Evolutionary conservation across 2,329 filamentous ascomycete genomes (phyloP), one percentile per base, ranked within the genome.

Genomic region (Venturia carpophila): DNA sequence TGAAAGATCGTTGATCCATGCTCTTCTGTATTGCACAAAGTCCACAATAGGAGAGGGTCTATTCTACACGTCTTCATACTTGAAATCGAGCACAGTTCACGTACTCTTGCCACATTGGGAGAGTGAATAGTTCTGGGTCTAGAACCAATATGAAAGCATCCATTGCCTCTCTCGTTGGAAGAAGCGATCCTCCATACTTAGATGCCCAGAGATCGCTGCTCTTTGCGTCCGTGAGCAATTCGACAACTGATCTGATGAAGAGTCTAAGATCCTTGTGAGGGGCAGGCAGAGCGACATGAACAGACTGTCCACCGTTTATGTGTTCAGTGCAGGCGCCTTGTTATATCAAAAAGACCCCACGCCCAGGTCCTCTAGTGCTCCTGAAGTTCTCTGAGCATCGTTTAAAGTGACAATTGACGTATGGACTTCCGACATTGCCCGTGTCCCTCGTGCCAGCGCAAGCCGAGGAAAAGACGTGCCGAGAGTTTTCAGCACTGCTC

Each of bases 391-490:
- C 30, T 34, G 30, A 6, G 30, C 30, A 47, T 47, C 21, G 17
- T 47, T 47, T 17, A 24, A 15, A 58, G 15, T 19, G 52, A 58
- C 52, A 58, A 37, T 17, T 5, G 17, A 34, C n/a, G 17, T n/a
- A 19, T n/a, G n/a, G 52, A 1, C 27, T n/a, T 37, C 52, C 52
- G 52, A 19, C 5, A 37, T 21, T 58, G 52, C 27, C 52, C 52
- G 52, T 11, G 27, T 58, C 30, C 15, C 13, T 58, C 15, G 19
- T 58, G 30, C 6, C 52, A 3, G 15, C 11, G 37, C 27, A 17
- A 15, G 21, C 30, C 52, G 52, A 58, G 27, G 52, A 56, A 37
- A 56, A 56, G 52, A 56, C 27, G 5, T 56, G 24, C 49, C 49
- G 49, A 34, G 24, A 34, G 9, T 55, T 4, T 9, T 13, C 15